These are phyloP conservation scores for Cajanus cajan DNA, from an alignment of 306 rosid species.

Conservation along the genomic window DNA sequence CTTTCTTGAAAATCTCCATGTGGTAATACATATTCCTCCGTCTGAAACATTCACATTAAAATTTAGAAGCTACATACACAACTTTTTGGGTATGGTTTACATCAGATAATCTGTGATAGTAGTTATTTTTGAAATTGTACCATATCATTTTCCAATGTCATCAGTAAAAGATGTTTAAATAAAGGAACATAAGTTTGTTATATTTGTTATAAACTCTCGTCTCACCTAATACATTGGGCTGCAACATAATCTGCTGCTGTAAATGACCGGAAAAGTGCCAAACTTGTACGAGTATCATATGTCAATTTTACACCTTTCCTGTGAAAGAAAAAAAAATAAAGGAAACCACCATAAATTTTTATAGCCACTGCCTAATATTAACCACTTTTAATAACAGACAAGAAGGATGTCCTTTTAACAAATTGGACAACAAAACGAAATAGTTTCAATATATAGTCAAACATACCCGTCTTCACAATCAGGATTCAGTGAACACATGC, in stretches of 20 bases:
- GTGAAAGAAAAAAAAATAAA: slow-evolving; percentile 17
- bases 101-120: not conserved
- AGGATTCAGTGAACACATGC: slow-evolving; percentile 55
- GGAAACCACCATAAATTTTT: not conserved
- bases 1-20: slow-evolving; percentile 89
- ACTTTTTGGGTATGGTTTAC: not conserved
- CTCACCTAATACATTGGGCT: slow-evolving; percentile 87
- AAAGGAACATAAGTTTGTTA: slow-evolving; percentile 9
- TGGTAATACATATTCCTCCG: slow-evolving; percentile 86
- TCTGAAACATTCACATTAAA: slow-evolving; percentile 46
- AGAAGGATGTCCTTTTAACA: not conserved
- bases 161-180: not conserved
- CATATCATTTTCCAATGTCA: slow-evolving; percentile 7
- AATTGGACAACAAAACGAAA: slow-evolving; percentile 28
- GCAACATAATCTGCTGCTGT: slow-evolving; percentile 82
- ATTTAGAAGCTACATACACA: slow-evolving; percentile 16
- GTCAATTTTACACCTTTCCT: slow-evolving; percentile 61
- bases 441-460: slow-evolving; percentile 22
- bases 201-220: slow-evolving; percentile 1
- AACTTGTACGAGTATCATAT: slow-evolving; percentile 78
- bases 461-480: slow-evolving; percentile 79
- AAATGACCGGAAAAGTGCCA: slow-evolving; percentile 80
- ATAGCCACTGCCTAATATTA: not conserved
- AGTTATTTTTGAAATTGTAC: not conserved
- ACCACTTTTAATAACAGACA: slow-evolving; percentile 2